Base-by-base conservation (phyloP, 1,284 basidiomycete genomes). In the Malassezia sympodialis region DNA sequence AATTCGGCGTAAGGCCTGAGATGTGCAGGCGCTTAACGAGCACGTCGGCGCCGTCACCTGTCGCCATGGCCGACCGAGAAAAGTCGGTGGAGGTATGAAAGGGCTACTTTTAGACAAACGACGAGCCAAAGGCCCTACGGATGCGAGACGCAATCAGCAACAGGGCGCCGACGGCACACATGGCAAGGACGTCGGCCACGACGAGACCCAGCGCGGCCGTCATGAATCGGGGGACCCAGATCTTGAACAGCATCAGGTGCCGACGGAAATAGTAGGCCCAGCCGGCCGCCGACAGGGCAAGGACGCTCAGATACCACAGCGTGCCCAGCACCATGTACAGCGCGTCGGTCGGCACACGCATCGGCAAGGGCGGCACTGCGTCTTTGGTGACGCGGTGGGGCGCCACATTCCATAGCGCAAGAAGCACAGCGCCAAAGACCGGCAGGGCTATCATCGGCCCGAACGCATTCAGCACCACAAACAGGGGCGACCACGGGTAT, bases 211-310 rank as follows among this genome's bases (percentile, higher is more conserved):
- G 70, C 0, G 80, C 86, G 0, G 82, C 85, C 14, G 82, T 74
- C 84, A 96, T 91, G 72, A 91, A 93, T 56, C 91, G 79, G 48
- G 94, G 94, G 27, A 90, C 90, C 73, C 96, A 98, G 5, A 96
- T 85, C 77, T 96, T 96, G 90, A 93, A 99, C 32, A 96, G 90
- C 91, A 98, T 96, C 63, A 98, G 76, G 76, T 99, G 94, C 37
- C 93, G 76, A 53, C 90, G 76, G 51, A 96, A 78, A 69, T 83
- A 81, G 3, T 86, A 85, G 0, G 89, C 84, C 56, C 84, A 85
- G 5, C 83, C 75, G 4, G 88, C 84, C 8, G 83, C 82, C 3
- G 85, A 83, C 6, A 93, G 72, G 0, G 51, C 34, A 27, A 94
- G 72, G 3, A 79, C 67, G 3, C 80, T 76, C 69, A 86, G 85